Percentiles rank a stretch among this genome's conserved stretches.
Evolutionary conservation across 139 green algal genomes (phyloP).

Genomic region (Zygnema circumcarinatum): DNA sequence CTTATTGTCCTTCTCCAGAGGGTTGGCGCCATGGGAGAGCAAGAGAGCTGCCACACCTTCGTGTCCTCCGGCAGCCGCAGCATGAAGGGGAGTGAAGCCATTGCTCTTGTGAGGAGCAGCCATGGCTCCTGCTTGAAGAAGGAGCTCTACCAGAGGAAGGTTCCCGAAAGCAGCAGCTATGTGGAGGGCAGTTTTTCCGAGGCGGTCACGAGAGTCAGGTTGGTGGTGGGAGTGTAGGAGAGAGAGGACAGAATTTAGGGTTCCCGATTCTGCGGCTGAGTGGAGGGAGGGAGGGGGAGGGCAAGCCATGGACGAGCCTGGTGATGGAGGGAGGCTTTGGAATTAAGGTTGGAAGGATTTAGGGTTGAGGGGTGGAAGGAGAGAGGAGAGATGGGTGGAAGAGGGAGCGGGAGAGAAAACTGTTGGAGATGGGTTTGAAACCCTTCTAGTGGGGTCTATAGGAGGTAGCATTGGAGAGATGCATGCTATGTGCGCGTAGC

Average conservation of each 20-base stretch:
- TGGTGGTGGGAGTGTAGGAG: background rate
- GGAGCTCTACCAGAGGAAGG: background rate
- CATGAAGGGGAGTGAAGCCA: constrained; percentile 50
- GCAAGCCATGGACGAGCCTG: no score
- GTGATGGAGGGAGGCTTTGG: no score
- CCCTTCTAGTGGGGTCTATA: no score
- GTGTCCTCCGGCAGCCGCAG: constrained; percentile 3
- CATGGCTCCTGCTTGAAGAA: constrained; percentile 13
- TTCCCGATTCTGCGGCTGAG: background rate
- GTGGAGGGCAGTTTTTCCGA: constrained; percentile 36
- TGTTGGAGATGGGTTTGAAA: no score
- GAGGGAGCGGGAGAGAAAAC: no score
- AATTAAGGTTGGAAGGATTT: no score
- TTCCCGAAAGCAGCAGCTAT: constrained; percentile 23
- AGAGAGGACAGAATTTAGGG: background rate
- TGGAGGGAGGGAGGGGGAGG: background rate
- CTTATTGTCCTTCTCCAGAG: background rate
- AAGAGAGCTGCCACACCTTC: constrained; percentile 3
- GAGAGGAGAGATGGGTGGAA: no score
- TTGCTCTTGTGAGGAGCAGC: constrained; percentile 24
- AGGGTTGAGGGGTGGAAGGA: no score
- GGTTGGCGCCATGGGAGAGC: background rate
- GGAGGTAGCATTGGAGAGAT: no score
- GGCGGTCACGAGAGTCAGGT: constrained; percentile 20
- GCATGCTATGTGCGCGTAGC: no score